Evolutionary conservation across 2,329 filamentous ascomycete species (phyloP).

Genomic region (Neodidymelliopsis sp.): DNA sequence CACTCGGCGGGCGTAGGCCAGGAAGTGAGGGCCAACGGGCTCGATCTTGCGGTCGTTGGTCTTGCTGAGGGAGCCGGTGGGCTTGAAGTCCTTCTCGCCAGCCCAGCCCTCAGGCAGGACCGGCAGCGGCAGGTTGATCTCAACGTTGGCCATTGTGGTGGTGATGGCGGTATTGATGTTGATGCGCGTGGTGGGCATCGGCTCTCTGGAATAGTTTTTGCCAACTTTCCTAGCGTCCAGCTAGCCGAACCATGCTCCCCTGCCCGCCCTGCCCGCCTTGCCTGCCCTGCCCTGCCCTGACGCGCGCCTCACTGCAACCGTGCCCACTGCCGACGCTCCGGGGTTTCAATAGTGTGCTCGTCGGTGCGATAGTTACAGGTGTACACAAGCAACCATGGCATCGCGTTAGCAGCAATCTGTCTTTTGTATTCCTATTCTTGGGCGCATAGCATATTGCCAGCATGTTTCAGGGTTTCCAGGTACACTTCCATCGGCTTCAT

Average conservation of each 20-base stretch:
- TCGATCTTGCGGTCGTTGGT: constrained; percentile 88
- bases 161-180: constrained; percentile 18
- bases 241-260: constrained; percentile 3
- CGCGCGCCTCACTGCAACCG: background rate
- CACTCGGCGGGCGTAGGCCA: constrained; percentile 94
- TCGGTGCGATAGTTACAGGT: constrained; percentile 26
- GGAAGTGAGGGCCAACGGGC: constrained; percentile 95
- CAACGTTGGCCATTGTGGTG: constrained; percentile 68
- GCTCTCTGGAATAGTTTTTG: constrained; percentile 22
- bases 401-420: background rate
- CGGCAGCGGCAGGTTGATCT: constrained; percentile 73
- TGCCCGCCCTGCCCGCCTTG: no score
- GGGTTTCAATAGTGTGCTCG: constrained; percentile 2
- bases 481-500: constrained; percentile 41
- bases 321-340: constrained; percentile 1
- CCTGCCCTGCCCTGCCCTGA: no score
- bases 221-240: constrained; percentile 1
- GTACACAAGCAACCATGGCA: constrained; percentile 19
- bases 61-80: constrained; percentile 76
- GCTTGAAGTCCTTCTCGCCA: constrained; percentile 91
- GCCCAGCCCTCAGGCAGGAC: constrained; percentile 81
- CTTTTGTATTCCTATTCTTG: background rate
- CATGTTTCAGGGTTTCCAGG: constrained; percentile 49
- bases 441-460: constrained; percentile 27
- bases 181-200: constrained; percentile 10